Evolutionary conservation across 805 yeast genomes (phyloP).

Genomic region (Candida fluviatilis): DNA sequence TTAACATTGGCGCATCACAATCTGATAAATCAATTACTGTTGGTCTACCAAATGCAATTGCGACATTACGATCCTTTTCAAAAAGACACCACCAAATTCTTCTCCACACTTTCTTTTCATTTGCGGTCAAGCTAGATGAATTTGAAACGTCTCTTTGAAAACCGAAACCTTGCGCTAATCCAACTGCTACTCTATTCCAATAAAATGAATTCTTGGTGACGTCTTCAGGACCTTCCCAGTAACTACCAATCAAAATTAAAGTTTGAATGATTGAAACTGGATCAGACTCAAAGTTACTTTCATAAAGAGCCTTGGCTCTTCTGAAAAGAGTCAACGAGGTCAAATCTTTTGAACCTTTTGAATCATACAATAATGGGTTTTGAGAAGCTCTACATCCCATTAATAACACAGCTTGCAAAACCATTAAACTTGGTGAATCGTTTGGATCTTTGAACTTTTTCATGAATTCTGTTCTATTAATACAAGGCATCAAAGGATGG

Average conservation of each 20-base stretch:
- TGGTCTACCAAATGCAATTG: conserved; percentile 75
- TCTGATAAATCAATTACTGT: conserved; percentile 64
- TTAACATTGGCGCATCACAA: conserved; percentile 72
- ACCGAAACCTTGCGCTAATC: conserved; percentile 73
- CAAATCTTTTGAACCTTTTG: conserved; percentile 48
- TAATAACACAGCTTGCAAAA: conserved; percentile 63
- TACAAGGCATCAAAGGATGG: conserved; percentile 67
- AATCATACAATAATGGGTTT: conserved; percentile 49
- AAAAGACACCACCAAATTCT: conserved; percentile 77
- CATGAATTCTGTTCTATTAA: conserved; percentile 62
- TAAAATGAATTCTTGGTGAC: conserved; percentile 62
- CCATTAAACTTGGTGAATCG: conserved; percentile 59
- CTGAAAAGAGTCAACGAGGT: conserved; percentile 53
- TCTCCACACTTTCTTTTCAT: conserved; percentile 50
- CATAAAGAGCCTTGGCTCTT: conserved; percentile 72
- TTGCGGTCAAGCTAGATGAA: conserved; percentile 34
- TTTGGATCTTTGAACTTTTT: conserved; percentile 48
- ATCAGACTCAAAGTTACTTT: conserved; percentile 64
- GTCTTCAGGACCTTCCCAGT: conserved; percentile 73
- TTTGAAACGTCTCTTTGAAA: conserved; percentile 55
- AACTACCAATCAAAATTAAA: conserved; percentile 56
- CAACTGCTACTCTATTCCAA: conserved; percentile 67
- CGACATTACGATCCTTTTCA: conserved; percentile 63
- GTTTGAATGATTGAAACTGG: conserved; percentile 60
- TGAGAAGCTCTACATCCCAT: conserved; percentile 62